Evolutionary conservation across 805 yeast species (phyloP).

Genomic region (Saccharomycopsis microspora): DNA sequence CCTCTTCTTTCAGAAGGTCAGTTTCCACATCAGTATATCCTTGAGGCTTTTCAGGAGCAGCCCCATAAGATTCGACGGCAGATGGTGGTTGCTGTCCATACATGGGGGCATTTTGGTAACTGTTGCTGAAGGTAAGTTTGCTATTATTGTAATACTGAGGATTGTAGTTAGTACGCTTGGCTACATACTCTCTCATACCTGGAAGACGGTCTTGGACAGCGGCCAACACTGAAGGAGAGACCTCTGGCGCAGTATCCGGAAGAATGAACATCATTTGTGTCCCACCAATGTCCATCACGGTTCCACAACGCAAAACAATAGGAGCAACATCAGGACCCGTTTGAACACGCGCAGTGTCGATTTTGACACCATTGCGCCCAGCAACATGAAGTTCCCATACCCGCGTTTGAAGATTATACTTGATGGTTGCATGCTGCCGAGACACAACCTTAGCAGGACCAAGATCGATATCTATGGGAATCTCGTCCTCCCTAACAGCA

Average conservation of each 20-base stretch:
- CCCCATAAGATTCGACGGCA: background rate
- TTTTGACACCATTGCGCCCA: conserved; percentile 91
- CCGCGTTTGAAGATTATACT: conserved; percentile 61
- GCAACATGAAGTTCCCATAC: conserved; percentile 76
- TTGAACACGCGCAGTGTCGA: conserved; percentile 46
- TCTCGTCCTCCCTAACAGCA: conserved; percentile 15
- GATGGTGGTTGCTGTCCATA: background rate
- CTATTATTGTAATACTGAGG: conserved; percentile 17
- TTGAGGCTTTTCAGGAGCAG: conserved; percentile 1
- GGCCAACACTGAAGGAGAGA: conserved; percentile 32
- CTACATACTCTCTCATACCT: conserved; percentile 17
- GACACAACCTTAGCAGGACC: conserved; percentile 98
- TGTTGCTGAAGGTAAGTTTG: conserved; percentile 13
- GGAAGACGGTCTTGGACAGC: conserved; percentile 24
- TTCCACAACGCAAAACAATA: conserved; percentile 69
- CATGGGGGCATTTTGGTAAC: conserved; percentile 5
- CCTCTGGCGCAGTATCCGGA: conserved; percentile 75
- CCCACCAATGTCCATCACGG: conserved; percentile 88
- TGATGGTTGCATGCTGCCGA: conserved; percentile 77
- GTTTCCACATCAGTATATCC: conserved; percentile 21
- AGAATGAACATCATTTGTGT: conserved; percentile 98
- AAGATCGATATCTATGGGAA: conserved; percentile 64
- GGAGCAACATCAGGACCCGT: conserved; percentile 33
- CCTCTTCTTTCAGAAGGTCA: conserved; percentile 80
- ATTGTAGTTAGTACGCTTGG: conserved; percentile 16